Conservation (phyloP, 2,329 filamentous ascomycete genomes). For the Sclerotinia spermophila region DNA sequence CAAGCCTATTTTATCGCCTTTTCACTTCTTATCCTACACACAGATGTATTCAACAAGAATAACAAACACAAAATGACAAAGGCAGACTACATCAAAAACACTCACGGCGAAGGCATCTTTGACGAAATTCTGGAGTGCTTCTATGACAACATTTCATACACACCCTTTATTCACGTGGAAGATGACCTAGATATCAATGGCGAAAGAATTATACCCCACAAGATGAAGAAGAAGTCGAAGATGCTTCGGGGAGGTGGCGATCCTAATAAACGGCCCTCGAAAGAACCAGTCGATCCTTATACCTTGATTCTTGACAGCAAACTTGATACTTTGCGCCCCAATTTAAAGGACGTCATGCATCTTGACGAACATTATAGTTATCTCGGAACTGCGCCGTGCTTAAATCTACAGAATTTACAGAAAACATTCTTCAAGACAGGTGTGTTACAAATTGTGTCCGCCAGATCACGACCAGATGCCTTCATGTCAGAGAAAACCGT, state of each 20-base stretch:
- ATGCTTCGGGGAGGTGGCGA: conserved; percentile 66
- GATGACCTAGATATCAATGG: conserved; percentile 80
- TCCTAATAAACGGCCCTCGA: conserved; percentile 59
- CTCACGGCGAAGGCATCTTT: conserved; percentile 84
- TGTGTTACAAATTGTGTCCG: conserved; percentile 90
- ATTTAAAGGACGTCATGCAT: conserved; percentile 86
- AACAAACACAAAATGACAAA: conserved; percentile 99
- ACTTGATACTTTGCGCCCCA: conserved; percentile 76
- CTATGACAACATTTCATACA: conserved; percentile 98
- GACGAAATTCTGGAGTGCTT: conserved; percentile 93
- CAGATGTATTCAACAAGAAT: conserved; percentile 99
- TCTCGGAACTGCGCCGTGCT: conserved; percentile 66
- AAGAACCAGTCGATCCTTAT: conserved; percentile 92
- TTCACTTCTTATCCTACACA: conserved; percentile 92
- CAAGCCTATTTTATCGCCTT: conserved; percentile 99
- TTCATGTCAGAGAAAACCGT: conserved; percentile 88
- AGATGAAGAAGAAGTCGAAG: conserved; percentile 61
- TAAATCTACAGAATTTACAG: conserved; percentile 80
- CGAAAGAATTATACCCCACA: conserved; percentile 67
- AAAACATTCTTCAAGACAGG: conserved; percentile 88
- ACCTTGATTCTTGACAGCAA: conserved; percentile 89
- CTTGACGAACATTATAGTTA: conserved; percentile 91
- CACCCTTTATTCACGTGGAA: conserved; percentile 96
- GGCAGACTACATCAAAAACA: conserved; percentile 91
- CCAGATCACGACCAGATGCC: conserved; percentile 86